A percentile compares a stretch with the other conserved stretches of the same genome.
phyloP scores from a whole-genome alignment of 768 basidiomycete genomes.

The Boletus sensibilis region DNA sequence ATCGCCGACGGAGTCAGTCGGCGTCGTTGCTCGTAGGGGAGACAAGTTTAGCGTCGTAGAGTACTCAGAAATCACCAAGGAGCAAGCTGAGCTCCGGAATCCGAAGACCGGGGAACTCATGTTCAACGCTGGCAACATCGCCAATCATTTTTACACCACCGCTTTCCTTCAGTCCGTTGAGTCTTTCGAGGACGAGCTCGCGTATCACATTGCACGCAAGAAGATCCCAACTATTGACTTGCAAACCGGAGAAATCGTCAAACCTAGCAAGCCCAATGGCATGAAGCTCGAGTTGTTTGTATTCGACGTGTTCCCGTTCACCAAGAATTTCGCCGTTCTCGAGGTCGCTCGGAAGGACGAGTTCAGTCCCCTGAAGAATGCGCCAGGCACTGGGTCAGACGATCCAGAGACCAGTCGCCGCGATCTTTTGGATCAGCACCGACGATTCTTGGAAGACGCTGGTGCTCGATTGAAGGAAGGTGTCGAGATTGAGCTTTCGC shows the following conservation, averaged over 20 bases:
- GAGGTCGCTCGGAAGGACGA: conserved; percentile 88
- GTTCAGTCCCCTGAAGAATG: conserved; percentile 97
- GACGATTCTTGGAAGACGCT: conserved; percentile 73
- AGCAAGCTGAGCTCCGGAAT: conserved; percentile 79
- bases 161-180: conserved; percentile 76
- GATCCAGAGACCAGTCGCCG: conserved; percentile 87
- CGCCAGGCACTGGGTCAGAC: conserved; percentile 87
- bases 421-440: conserved; percentile 87
- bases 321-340: conserved; percentile 76
- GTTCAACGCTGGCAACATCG: conserved; percentile 96
- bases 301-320: conserved; percentile 97
- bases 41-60: conserved; percentile 90
- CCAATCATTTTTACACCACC: conserved; percentile 96
- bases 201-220: conserved; percentile 97
- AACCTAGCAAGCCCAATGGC: conserved; percentile 90
- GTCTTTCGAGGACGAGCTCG: conserved; percentile 81
- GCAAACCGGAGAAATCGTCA: conserved; percentile 62
- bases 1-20: conserved; percentile 85
- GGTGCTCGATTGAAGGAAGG: conserved; percentile 73
- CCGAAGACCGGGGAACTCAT: conserved; percentile 69
- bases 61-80: conserved; percentile 92
- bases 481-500: conserved; percentile 89
- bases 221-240: conserved; percentile 88
- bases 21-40: conserved; percentile 86
- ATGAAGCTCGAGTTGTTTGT: conserved; percentile 99